Percentiles rank a stretch among this genome's conserved stretches.
Conservation (phyloP, 208 protist genomes). For the Zelonia costaricensis region DNA sequence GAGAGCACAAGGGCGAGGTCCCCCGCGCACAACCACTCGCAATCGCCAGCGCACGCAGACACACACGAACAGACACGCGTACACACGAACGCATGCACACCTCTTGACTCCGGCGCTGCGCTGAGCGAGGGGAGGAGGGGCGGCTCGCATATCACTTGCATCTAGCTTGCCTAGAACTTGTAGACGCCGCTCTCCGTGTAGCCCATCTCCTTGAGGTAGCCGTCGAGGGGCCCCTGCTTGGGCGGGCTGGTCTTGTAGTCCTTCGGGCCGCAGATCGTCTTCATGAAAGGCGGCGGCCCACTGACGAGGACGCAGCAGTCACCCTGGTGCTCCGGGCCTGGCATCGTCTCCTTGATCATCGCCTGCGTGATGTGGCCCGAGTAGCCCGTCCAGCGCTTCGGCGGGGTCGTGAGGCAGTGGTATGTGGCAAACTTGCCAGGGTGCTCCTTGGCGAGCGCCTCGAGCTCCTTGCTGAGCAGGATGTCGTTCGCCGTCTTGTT, state of each 20-base stretch:
- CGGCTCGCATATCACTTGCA: too few species aligned
- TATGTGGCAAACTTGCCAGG: slow-evolving; percentile 64
- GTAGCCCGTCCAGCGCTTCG: slow-evolving; percentile 52
- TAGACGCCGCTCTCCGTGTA: slow-evolving; percentile 67
- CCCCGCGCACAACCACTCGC: too few species aligned
- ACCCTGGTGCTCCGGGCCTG: slow-evolving; percentile 32
- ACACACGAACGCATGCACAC: too few species aligned
- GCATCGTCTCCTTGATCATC: slow-evolving; percentile 71
- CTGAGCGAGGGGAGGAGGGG: too few species aligned
- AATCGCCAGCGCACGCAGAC: too few species aligned
- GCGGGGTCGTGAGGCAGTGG: slow-evolving; percentile 67
- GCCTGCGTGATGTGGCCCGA: slow-evolving; percentile 59
- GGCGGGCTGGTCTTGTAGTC: slow-evolving; percentile 48
- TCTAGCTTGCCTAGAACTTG: slow-evolving; percentile 57
- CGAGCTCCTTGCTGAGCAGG: slow-evolving; percentile 69
- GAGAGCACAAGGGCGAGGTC: too few species aligned
- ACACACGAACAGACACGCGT: too few species aligned
- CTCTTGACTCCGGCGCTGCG: too few species aligned
- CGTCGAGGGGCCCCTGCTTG: slow-evolving; percentile 60
- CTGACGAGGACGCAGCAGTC: slow-evolving; percentile 60
- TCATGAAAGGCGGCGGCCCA: slow-evolving; percentile 82
- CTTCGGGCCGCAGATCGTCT: slow-evolving; percentile 73
- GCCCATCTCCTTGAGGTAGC: slow-evolving; percentile 75
- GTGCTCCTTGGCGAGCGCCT: slow-evolving; percentile 47
- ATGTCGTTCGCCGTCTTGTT: slow-evolving; percentile 87